These are phyloP conservation scores for Ascochyta viciae-villosae DNA, from an alignment of 2,329 filamentous ascomycete species.

Conservation along the genomic window DNA sequence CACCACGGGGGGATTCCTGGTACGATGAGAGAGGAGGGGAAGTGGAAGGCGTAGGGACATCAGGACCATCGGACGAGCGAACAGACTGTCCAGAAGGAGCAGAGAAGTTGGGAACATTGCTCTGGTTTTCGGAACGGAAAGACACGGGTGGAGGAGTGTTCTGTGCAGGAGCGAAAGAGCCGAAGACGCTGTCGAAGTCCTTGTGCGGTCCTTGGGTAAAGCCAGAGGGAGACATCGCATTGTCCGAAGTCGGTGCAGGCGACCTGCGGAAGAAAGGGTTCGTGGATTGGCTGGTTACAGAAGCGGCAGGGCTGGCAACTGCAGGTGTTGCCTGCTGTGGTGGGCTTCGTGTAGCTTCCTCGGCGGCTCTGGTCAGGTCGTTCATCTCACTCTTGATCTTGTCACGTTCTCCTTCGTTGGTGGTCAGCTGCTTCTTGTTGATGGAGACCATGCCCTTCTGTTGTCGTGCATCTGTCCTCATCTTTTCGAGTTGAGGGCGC, in stretches of 20 bases:
- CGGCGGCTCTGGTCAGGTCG: slow-evolving; percentile 68
- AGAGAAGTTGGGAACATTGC: slow-evolving; percentile 46
- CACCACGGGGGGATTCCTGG: slow-evolving; percentile 61
- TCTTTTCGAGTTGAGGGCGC: slow-evolving; percentile 90
- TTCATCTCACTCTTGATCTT: slow-evolving; percentile 83
- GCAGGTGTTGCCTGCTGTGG: slow-evolving; percentile 55
- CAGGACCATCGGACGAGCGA: slow-evolving; percentile 56
- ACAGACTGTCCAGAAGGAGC: slow-evolving; percentile 52
- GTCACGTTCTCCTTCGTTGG: slow-evolving; percentile 86
- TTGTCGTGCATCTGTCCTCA: slow-evolving; percentile 88
- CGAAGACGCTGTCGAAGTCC: slow-evolving; percentile 84
- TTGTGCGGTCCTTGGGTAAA: slow-evolving; percentile 53
- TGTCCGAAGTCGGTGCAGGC: slow-evolving; percentile 57
- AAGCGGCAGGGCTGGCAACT: slow-evolving; percentile 68
- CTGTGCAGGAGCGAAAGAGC: slow-evolving; percentile 62
- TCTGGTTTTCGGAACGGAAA: slow-evolving; percentile 63
- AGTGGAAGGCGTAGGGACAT: slow-evolving; percentile 66
- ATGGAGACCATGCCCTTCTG: slow-evolving; percentile 97
- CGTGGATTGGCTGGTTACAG: slow-evolving; percentile 72
- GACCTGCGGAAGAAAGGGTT: slow-evolving; percentile 91
- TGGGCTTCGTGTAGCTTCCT: slow-evolving; percentile 55
- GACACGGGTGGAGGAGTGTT: slow-evolving; percentile 62
- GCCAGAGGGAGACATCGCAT: slow-evolving; percentile 58
- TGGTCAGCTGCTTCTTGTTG: slow-evolving; percentile 96
- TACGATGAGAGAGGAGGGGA: slow-evolving; percentile 66